Evolutionary conservation across 495 filamentous ascomycete genomes (phyloP), one percentile per base, ranked within the genome.

Genomic region (Aspergillus incahuasiensis): DNA sequence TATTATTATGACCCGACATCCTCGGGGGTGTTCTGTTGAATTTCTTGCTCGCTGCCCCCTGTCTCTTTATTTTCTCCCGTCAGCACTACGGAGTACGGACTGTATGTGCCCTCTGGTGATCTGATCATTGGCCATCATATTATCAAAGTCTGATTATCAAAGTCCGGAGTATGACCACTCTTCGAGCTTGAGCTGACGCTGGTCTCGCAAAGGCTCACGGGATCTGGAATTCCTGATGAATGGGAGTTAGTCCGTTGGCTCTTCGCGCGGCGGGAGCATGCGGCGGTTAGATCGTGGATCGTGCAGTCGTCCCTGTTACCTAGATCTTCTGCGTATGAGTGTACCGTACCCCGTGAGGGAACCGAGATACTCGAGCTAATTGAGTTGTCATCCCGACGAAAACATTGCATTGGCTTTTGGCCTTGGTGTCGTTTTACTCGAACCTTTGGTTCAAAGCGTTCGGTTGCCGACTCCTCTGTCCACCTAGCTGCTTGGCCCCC

Each of bases 41-140:
- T 8, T 40, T 12, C 45, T 48, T 34, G 5, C 25, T 20, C 15
- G 15, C 5, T 13, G 6, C 21, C 25, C 30, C 4, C 18, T 6
- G 30, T 21, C 28, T 49, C 30, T 38, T 30, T 35, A 48, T 42
- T 49, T 32, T 55, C 53, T 55, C 45, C 53, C 44, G 48, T 49
- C 44, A 55, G 53, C 44, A 30, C 52, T 54, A 55, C 42, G 51
- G 11, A 15, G 28, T 28, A 45, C 3, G 32, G 30, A 38, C 39
- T 39, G 19, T 28, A 41, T 6, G 20, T 12, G 25, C 40, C 19
- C n/a, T 15, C 15, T 19, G 18, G 24, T 15, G 39, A 40, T 44
- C 5, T 18, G 3, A 40, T 8, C 19, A 49, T 49, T 30, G 18
- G 19, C 19, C 46, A 21, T 38, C 46, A 38, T 19, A 3, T 42